phyloP scores from a whole-genome alignment of 169 alveolate species.

The Plasmodium gonderi region DNA sequence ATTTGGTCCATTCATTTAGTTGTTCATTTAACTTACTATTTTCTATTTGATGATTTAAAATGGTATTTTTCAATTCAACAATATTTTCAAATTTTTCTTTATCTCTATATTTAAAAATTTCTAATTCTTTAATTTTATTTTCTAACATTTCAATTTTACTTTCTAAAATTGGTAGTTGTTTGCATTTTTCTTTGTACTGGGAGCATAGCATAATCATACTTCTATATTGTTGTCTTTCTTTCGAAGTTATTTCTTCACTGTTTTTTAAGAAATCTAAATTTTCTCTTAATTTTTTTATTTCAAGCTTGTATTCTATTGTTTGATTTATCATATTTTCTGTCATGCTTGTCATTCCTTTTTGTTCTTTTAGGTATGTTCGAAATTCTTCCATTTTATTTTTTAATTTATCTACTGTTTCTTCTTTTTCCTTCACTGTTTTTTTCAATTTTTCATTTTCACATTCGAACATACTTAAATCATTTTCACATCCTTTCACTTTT shows the following conservation, averaged over 20 bases:
- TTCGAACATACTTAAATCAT: not conserved
- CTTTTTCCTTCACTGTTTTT: slow-evolving; percentile 26
- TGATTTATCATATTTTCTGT: slow-evolving; percentile 26
- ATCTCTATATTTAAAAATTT: slow-evolving; percentile 21
- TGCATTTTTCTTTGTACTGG: slow-evolving; percentile 66
- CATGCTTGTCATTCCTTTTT: not conserved
- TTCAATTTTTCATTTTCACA: slow-evolving; percentile 25
- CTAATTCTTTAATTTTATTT: slow-evolving; percentile 54
- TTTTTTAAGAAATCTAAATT: slow-evolving; percentile 36
- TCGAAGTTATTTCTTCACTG: slow-evolving; percentile 54
- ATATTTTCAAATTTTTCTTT: slow-evolving; percentile 25
- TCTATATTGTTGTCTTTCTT: slow-evolving; percentile 74
- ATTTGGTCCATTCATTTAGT: slow-evolving; percentile 34
- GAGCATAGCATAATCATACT: slow-evolving; percentile 65
- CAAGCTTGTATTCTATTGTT: slow-evolving; percentile 20
- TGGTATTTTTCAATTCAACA: slow-evolving; percentile 19
- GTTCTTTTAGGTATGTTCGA: slow-evolving; percentile 7
- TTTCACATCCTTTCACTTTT: slow-evolving; percentile 13
- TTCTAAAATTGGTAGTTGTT: slow-evolving; percentile 30
- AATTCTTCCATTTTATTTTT: slow-evolving; percentile 39
- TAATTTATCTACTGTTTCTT: slow-evolving; percentile 4
- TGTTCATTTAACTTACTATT: slow-evolving; percentile 41
- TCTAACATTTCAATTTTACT: slow-evolving; percentile 46
- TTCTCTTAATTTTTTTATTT: slow-evolving; percentile 52
- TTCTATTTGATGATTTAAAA: slow-evolving; percentile 47